Evolutionary conservation across 2,329 filamentous ascomycete species (phyloP), one percentile per base, ranked within the genome.

Genomic region (Stagonosporopsis tanaceti): DNA sequence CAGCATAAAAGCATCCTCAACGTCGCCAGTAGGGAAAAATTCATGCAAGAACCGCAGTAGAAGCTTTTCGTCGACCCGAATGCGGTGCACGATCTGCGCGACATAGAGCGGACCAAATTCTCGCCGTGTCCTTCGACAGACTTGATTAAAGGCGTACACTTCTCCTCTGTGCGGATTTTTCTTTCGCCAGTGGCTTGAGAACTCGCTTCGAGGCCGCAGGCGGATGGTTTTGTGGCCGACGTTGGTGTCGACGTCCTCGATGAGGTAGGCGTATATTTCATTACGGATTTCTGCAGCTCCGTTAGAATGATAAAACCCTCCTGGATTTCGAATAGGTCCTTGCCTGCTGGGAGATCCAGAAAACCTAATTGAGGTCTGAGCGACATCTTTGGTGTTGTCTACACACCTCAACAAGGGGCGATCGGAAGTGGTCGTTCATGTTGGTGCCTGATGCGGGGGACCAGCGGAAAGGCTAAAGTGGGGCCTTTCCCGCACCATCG

Each of bases 161-260:
- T 53, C 38, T 11, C 54, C 48, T 28, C 54, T 44, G 9, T 57
- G 48, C 6, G 48, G 45, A 17, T 57, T 48, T 11, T 35, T 57
- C 24, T 30, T 52, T 8, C 30, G 27, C 48, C 54, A 57, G n/a
- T 44, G 25, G 7, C 44, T 52, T 11, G 48, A 35, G 8, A 57
- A 57, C 11, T 57, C 54, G 8, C 12, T 30, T 27, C 32, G 38
- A 20, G 48, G 38, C 6, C 54, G 27, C 9, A 57, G 48, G 15
- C 38, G 44, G 12, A 57, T 53, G 1, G 44, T 57, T 32, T 53
- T 57, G 27, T n/a, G 38, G 7, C 48, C 48, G 11, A 57, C 54
- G 15, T 57, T 57, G 25, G 48, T 57, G n/a, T 53, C 47, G 2
- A 57, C 45, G 32, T 47, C 38, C n/a, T 57, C 48, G n/a, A 57